Evolutionary conservation across 1,139 yeast species (phyloP), one percentile per base, ranked within the genome.

Genomic region (Magnusiomyces sp.): DNA sequence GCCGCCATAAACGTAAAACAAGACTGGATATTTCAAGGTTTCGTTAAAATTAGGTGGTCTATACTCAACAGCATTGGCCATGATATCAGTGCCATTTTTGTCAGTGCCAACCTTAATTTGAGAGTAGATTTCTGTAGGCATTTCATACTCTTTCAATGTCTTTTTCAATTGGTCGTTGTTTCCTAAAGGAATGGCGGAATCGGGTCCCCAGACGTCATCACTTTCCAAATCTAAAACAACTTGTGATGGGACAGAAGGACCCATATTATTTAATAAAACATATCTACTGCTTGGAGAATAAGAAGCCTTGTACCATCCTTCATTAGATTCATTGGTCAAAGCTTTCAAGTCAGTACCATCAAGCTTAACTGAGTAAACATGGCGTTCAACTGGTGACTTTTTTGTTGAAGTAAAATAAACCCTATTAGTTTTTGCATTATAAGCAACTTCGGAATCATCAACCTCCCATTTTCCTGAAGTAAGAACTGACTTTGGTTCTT

Each of bases 1-100:
- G 0, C 97, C 98, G 2, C 95, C 97, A 64, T 92, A 92, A 4
- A 82, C 87, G 58, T 80, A 81, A 27, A 90, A 95, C 51, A 92
- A 67, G 2, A 92, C 65, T 0, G 97, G 97, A 62, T 90, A 82
- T 61, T 82, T 79, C 40, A 58, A 55, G 33, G 56, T 52, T 2
- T 80, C 73, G 57, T 83, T 72, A 61, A 89, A 85, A 53, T 75
- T 71, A 0, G 80, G 77, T 0, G 98, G 98, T 38, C 79, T 71
- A 4, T 84, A 81, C 63, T 90, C 97, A 46, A 83, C 68, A 50
- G 82, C 78, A 62, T 86, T 83, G 36, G 86, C 71, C n/a, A 65
- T 61, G 4, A 80, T 64, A 27, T 67, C 56, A 14, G 55, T 46
- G 48, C 70, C 64, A 1, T 61, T 62, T 29, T 59, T 62, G 44